Conservation (phyloP, 768 basidiomycete species). For the Hebeloma cylindrosporum region DNA sequence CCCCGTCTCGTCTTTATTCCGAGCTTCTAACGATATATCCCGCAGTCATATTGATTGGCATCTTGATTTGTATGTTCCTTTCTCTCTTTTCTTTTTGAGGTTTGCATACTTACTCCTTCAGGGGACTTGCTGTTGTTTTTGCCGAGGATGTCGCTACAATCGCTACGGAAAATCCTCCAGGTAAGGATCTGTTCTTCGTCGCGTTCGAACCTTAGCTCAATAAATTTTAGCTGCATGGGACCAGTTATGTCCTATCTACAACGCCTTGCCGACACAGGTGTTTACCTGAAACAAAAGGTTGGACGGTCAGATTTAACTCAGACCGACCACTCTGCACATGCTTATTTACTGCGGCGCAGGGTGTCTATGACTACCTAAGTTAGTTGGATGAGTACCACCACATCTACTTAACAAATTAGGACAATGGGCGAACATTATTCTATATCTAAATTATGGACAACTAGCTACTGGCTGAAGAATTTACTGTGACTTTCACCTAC, state of each 20-base stretch:
- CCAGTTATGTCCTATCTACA: constrained; percentile 35
- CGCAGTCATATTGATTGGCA: constrained; percentile 48
- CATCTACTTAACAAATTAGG: no score
- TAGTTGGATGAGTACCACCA: no score
- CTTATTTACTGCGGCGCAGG: no score
- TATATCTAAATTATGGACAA: no score
- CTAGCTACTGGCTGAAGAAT: no score
- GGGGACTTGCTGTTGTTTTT: constrained; percentile 35
- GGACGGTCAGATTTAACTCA: no score
- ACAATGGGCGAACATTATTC: no score
- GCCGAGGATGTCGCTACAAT: constrained; percentile 32
- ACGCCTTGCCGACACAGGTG: constrained; percentile 17
- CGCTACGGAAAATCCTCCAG: constrained; percentile 19
- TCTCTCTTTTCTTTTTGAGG: background rate
- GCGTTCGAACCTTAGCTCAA: background rate
- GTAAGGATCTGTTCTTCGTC: constrained; percentile 17
- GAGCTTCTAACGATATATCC: background rate
- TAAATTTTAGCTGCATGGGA: constrained; percentile 29
- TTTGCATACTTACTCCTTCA: constrained; percentile 3
- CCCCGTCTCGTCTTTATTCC: background rate
- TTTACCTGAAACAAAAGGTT: no score
- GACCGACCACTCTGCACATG: no score
- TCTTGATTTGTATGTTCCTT: constrained; percentile 34
- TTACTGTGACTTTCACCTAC: no score
- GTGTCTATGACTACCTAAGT: no score